Conservation (phyloP, 2,329 filamentous ascomycete species). For the Phialophora verrucosa region DNA sequence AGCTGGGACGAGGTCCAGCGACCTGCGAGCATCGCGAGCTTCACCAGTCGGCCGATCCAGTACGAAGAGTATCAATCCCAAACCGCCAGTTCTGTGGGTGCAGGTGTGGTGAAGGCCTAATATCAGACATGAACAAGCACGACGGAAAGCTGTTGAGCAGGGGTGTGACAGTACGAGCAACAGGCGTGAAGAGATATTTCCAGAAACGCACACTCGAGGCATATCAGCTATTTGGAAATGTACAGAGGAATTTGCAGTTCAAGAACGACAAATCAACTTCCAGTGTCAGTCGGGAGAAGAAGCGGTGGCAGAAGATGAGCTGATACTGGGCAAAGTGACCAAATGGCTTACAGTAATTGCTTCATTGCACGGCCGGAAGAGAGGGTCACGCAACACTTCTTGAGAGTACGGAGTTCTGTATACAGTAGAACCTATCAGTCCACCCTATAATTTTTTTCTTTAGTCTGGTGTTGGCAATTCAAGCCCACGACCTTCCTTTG, state of each 20-base stretch:
- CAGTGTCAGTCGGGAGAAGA: neutral
- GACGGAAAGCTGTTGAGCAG: neutral
- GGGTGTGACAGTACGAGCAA: neutral
- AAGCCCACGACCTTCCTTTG: neutral
- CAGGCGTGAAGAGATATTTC: neutral
- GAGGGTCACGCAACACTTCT: neutral
- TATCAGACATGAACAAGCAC: neutral
- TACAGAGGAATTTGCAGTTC: neutral
- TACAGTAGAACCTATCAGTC: neutral
- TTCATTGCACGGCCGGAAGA: neutral
- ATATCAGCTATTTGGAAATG: neutral
- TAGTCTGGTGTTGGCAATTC: neutral
- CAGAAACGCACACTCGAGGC: neutral
- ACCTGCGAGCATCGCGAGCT: constrained; percentile 1
- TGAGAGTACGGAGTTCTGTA: neutral
- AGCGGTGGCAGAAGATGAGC: neutral
- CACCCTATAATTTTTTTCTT: neutral
- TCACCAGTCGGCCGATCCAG: neutral
- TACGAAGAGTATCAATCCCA: constrained; percentile 3
- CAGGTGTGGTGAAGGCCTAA: neutral
- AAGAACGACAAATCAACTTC: neutral
- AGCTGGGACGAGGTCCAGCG: constrained; percentile 3
- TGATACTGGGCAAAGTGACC: neutral
- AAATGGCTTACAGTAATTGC: neutral
- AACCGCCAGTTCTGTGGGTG: neutral